Evolutionary conservation across 2,329 filamentous ascomycete species (phyloP).

Genomic region (Clonostachys chloroleuca): DNA sequence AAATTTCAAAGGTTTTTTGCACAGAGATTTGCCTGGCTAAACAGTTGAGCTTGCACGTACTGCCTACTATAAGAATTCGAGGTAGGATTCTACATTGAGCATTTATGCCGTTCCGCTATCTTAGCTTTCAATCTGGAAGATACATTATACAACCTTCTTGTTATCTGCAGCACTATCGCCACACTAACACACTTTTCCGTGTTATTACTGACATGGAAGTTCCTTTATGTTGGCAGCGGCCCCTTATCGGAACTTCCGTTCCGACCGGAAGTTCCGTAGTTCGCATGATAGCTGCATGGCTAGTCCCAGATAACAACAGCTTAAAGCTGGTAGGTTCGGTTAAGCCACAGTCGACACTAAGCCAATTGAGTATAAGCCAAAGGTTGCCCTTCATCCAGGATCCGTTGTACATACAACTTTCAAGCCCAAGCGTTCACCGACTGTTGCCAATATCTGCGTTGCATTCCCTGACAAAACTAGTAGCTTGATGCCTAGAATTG

Average conservation of each 20-base stretch:
- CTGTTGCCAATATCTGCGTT: not conserved
- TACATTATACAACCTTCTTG: not conserved
- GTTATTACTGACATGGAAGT: no score
- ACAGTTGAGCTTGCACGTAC: slow-evolving; percentile 24
- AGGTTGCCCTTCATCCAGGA: not conserved
- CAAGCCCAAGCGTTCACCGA: not conserved
- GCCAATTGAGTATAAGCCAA: not conserved
- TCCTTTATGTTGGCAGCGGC: no score
- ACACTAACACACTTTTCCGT: no score
- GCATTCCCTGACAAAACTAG: not conserved
- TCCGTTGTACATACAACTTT: not conserved
- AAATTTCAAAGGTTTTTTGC: not conserved
- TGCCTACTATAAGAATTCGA: slow-evolving; percentile 12
- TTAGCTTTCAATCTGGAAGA: not conserved
- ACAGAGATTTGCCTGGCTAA: slow-evolving; percentile 8
- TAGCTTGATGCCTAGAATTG: not conserved
- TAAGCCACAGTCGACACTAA: not conserved
- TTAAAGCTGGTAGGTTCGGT: not conserved
- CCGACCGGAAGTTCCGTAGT: no score
- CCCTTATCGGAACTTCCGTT: no score
- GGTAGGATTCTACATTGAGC: slow-evolving; percentile 3
- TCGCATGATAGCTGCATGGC: no score
- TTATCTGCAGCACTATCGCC: no score
- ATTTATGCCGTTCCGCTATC: not conserved
- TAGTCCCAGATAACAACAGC: no score